Base-by-base conservation (phyloP, 1,284 basidiomycete species). In the Marasmius sp. region DNA sequence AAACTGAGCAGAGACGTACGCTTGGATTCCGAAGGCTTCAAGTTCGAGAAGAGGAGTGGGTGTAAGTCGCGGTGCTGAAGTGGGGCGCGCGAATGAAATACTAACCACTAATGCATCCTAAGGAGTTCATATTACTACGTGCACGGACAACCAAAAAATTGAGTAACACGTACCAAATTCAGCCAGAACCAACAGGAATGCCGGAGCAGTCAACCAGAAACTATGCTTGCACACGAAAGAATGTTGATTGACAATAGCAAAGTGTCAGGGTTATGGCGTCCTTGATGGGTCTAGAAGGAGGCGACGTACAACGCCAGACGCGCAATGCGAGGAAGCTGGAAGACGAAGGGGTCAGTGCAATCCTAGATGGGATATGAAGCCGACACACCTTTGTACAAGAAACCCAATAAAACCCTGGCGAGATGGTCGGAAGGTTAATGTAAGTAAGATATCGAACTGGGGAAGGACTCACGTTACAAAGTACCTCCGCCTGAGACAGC, bases 191-290 rank as follows among this genome's bases (percentile, higher is more conserved):
- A 74, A 62, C 0, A 67, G 4, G 33, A 72, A 22, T 6, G 72
- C 69, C 5, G 67, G 41, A 14, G 64, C 71, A 0, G 72, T 72
- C 36, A 73, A 39, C n/a, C 66, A 37, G 9, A 59, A 47, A 50
- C 64, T 72, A 33, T 66, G 69, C 43, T 71, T 69, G 67, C 74
- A 73, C 63, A 75, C 71, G 73, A 43, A n/a, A 36, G 11, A 9
- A 6, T 45, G n/a, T n/a, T 6, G 7, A 18, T 3, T 7, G 33
- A 20, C 43, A 12, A 57, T 9, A 6, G n/a, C n/a, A 3, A 54
- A 39, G 43, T 37, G 20, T 18, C 6, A n/a, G 20, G 14, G 37
- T 54, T 38, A 36, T 3, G 7, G 52, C 33, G 33, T n/a, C 18
- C 11, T 45, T 45, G 18, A 45, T 18, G 50, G 11, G n/a, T 14